Base-by-base conservation (phyloP, 805 yeast species). In the Myxozyma neglecta region DNA sequence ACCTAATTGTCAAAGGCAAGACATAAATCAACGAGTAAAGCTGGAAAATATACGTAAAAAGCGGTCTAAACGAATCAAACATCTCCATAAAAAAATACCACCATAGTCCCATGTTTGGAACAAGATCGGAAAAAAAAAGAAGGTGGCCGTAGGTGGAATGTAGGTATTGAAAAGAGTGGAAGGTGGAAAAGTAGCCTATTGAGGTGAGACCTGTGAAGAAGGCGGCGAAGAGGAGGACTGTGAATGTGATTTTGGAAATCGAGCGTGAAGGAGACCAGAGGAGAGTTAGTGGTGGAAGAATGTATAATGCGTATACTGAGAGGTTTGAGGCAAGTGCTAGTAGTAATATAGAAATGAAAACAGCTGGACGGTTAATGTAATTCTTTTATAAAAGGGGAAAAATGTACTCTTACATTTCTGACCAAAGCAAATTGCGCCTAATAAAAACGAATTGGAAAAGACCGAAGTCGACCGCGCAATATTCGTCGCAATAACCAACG, bases 11-110 rank as follows among this genome's bases (percentile, higher is more conserved):
- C 18, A 93, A 69, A 14, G 98, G 98, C 1, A 88, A 62, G 2
- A 86, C 79, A 72, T 89, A 88, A 1, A 86, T 76, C 18, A 85
- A 77, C 14, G 85, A 75, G 74, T 86, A 90, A 50, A 92, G 70
- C 70, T 91, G 92, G 83, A 92, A 94, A 20, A 91, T 86, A 10
- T 90, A 85, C 44, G 86, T 76, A 78, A 89, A 94, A 70, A 94
- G 91, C 20, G 89, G 85, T 35, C 87, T 81, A 79, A 93, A 94
- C 71, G 85, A 88, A 58, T 88, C 94, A 75, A 94, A 94, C 84
- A 94, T 89, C 74, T 94, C 99, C 46, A 93, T 88, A 78, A 94
- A 94, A 70, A 92, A 85, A 77, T 94, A 94, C 99, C 99, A 94
- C 99, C 99, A 94, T 20, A 94, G 78, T 0, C 99, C 99, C 67